Evolutionary conservation across 345 rosid species (phyloP).

Genomic region (Salix caprea): DNA sequence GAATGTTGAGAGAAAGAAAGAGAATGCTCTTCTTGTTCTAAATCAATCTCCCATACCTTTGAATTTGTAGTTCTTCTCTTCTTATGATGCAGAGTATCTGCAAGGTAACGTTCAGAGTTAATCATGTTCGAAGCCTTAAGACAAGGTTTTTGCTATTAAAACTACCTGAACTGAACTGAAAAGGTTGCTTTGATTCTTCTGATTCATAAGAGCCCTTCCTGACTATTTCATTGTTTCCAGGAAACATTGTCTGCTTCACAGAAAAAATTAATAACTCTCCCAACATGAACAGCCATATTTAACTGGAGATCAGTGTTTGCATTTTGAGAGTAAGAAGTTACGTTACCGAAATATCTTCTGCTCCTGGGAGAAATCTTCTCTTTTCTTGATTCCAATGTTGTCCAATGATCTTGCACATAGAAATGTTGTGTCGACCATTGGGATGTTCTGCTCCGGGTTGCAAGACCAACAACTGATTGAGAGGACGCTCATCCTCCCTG

Average conservation of each 20-base stretch:
- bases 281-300: slow-evolving; percentile 4
- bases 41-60: slow-evolving; percentile 43
- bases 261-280: background rate
- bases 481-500: slow-evolving; percentile 73
- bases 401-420: slow-evolving; percentile 41
- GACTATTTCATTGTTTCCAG: slow-evolving; percentile 9
- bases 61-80: slow-evolving; percentile 34
- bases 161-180: slow-evolving; percentile 38
- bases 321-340: background rate
- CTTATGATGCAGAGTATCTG: slow-evolving; percentile 39
- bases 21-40: slow-evolving; percentile 68
- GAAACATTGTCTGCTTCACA: slow-evolving; percentile 22
- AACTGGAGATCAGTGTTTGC: background rate
- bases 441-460: slow-evolving; percentile 43
- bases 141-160: background rate
- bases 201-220: slow-evolving; percentile 18
- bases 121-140: background rate
- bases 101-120: background rate
- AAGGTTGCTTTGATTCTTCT: slow-evolving; percentile 31
- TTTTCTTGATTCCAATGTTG: slow-evolving; percentile 45
- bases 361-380: slow-evolving; percentile 25
- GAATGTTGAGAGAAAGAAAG: slow-evolving; percentile 63
- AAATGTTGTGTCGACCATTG: slow-evolving; percentile 26
- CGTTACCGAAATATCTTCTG: slow-evolving; percentile 29
- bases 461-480: slow-evolving; percentile 56